These are phyloP conservation scores for Strobilomyces confusus DNA, from an alignment of 768 basidiomycete species.

Conservation along the genomic window DNA sequence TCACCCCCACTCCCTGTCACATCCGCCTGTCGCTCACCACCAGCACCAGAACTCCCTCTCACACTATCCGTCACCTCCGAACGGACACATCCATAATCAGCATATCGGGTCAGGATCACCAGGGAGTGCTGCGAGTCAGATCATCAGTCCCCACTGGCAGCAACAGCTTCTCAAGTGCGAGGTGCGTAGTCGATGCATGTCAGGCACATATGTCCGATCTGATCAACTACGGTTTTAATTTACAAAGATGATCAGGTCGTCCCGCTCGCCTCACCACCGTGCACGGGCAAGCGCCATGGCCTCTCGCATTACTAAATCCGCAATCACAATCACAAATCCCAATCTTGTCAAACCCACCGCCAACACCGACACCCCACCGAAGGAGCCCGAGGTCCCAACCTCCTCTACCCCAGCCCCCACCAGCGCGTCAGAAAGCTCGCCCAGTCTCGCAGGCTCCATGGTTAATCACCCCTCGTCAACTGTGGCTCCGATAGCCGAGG, in stretches of 20 bases:
- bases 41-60: constrained; percentile 78
- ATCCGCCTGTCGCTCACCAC: constrained; percentile 59
- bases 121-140: constrained; percentile 49
- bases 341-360: constrained; percentile 54
- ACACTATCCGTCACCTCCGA: constrained; percentile 78
- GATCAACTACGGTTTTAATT: constrained; percentile 18
- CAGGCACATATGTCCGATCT: constrained; percentile 15
- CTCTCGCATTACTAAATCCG: constrained; percentile 79
- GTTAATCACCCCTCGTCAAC: constrained; percentile 72
- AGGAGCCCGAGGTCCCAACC: constrained; percentile 29
- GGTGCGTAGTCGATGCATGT: constrained; percentile 48
- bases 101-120: constrained; percentile 61
- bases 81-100: constrained; percentile 56
- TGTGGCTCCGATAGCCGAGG: constrained; percentile 66
- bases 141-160: constrained; percentile 86
- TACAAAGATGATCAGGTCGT: constrained; percentile 72
- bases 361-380: constrained; percentile 26
- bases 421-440: constrained; percentile 33
- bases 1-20: constrained; percentile 46
- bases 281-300: constrained; percentile 95
- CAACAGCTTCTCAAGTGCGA: constrained; percentile 91
- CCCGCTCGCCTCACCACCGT: constrained; percentile 88
- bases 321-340: constrained; percentile 90
- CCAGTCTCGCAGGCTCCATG: constrained; percentile 30
- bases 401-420: constrained; percentile 30